Evolutionary conservation across 129 eudicot genomes (phyloP), one percentile per base, ranked within the genome.

Genomic region (Artemisia tridentata): DNA sequence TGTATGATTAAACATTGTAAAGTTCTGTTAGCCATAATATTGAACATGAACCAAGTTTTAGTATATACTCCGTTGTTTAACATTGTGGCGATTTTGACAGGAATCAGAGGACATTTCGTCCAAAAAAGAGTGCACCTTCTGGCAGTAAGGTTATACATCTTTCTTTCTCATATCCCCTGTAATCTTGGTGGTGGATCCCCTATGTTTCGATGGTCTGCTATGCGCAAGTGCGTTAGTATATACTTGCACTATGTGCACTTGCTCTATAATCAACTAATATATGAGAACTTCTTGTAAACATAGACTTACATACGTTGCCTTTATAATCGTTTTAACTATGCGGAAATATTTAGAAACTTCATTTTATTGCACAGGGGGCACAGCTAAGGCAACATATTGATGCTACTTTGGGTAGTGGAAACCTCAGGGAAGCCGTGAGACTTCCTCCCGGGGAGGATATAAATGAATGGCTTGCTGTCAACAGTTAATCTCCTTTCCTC

Each of bases 381-480:
- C 96, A 92, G 78, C 84, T 92, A 55, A 88, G 98, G 73, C 80
- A 91, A 77, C 98, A 88, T 63, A 91, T 91, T 67, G 96, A 88
- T 84, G 93, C 98, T 3, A 91, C 98, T 63, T 85, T 91, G 75
- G 98, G 98, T 38, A 91, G 98, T 72, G 98, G 98, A 70, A 91
- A 91, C 74, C 75, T 91, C 78, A 86, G 96, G 80, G 98, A 91
- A 84, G 98, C 98, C 23, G 98, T 91, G 60, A 84, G 95, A 62
- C 87, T 91, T 72, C 98, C 98, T 56, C 98, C 98, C 19, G 98
- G 98, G 49, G 98, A 91, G 75, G 96, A 91, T 79, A 82, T 91
- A 43, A 91, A 91, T 71, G 98, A 91, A 79, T 91, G 98, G 98
- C 98, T 91, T 71, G 98, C 98, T 15, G 98, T 91, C 77, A 91